These are phyloP conservation scores for Knufia fluminis DNA, from an alignment of 2,329 filamentous ascomycete genomes.

Conservation along the genomic window DNA sequence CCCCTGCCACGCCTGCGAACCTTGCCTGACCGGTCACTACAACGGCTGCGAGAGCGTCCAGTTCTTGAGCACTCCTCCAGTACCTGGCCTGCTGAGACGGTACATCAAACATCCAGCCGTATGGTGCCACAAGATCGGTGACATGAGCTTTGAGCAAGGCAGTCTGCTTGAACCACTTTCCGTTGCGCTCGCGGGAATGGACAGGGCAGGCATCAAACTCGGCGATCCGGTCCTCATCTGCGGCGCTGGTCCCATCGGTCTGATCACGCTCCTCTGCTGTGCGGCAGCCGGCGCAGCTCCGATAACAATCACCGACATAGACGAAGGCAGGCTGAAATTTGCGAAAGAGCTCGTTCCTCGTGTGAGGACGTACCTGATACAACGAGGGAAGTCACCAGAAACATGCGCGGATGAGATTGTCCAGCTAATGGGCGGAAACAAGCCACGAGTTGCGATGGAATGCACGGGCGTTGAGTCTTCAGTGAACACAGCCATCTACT, in stretches of 20 bases:
- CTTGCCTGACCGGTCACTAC: conserved; percentile 85
- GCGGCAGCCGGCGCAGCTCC: conserved; percentile 82
- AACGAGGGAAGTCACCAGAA: conserved; percentile 44
- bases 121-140: conserved; percentile 93
- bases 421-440: conserved; percentile 62
- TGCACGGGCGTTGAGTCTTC: conserved; percentile 92
- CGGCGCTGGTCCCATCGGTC: conserved; percentile 85
- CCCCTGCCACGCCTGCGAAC: conserved; percentile 83
- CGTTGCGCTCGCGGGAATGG: conserved; percentile 79
- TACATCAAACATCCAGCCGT: conserved; percentile 91
- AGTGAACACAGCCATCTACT: conserved; percentile 77
- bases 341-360: conserved; percentile 74
- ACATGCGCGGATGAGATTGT: conserved; percentile 63
- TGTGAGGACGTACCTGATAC: conserved; percentile 59
- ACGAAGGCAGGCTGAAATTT: conserved; percentile 73
- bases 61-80: conserved; percentile 85
- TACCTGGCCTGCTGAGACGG: conserved; percentile 73
- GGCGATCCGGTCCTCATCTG: conserved; percentile 85
- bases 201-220: conserved; percentile 68
- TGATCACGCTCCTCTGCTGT: conserved; percentile 77
- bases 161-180: conserved; percentile 82
- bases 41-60: conserved; percentile 82
- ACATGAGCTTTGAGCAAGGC: conserved; percentile 87
- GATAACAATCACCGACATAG: conserved; percentile 89
- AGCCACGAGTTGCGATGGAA: conserved; percentile 75